Evolutionary conservation across 2,329 filamentous ascomycete genomes (phyloP), one percentile per base, ranked within the genome.

Genomic region (Ceratocystiopsis sp.): DNA sequence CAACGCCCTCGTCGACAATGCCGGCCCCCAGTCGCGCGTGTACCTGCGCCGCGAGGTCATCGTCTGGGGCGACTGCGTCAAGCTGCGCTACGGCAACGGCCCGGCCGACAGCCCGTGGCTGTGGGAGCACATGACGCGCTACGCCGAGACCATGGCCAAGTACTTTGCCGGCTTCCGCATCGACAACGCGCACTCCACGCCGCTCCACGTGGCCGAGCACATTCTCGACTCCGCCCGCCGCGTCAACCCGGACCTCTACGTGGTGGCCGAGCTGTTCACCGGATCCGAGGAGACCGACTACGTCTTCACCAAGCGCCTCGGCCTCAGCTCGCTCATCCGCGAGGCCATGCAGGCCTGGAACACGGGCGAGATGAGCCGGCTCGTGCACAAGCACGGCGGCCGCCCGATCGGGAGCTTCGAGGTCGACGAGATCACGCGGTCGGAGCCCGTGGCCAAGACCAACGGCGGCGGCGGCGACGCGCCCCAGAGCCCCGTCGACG

Each of bases 321-420:
- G 91, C 7, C 71, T 98, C 44, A 93, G 84, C 58, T 84, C 85
- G 8, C 71, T 98, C 41, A 94, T 98, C 51, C 78, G 91, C 46
- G 91, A 98, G 62, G 89, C 89, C 12, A 98, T 98, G 93, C 91
- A 98, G 59, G 84, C 87, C 32, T 96, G 89, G 89, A 89, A 82
- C 56, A 94, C 91, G 1, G 84, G 75, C 12, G 93, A 98, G 60
- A 69, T 98, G 49, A 95, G 87, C 61, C 73, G 87, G 38, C 70
- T 98, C 33, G 87, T 98, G 12, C 93, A 98, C 61, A 80, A 80
- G 49, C 87, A 98, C 58, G 89, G 85, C 32, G 91, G 91, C 35
- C 77, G 85, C 21, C 91, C 93, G 0, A 95, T 98, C 56, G 91
- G 91, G 45, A 96, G 89, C 59, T 96, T 98, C 54, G 87, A 96